These are phyloP conservation scores for Sporopachydermia cereana DNA, from an alignment of 1,139 yeast species.

Conservation along the genomic window DNA sequence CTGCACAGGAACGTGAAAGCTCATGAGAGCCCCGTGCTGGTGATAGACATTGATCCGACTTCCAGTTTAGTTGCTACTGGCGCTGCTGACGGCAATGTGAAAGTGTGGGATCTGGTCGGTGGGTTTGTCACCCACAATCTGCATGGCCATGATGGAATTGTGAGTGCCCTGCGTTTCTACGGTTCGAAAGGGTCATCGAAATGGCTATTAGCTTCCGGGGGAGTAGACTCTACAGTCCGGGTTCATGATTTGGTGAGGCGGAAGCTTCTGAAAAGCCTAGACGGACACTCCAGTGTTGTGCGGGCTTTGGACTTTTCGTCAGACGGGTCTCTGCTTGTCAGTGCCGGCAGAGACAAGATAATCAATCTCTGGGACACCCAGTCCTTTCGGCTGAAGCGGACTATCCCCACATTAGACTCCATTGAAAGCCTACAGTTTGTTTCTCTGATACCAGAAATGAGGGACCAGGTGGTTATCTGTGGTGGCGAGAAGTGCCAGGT, in stretches of 20 bases:
- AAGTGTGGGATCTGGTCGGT: conserved; percentile 87
- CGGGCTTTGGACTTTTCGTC: conserved; percentile 64
- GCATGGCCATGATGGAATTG: conserved; percentile 91
- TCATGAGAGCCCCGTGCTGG: conserved; percentile 69
- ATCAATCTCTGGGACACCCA: conserved; percentile 50
- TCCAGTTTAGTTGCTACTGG: conserved; percentile 88
- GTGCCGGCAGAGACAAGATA: conserved; percentile 87
- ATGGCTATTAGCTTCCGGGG: conserved; percentile 78
- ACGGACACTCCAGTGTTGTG: conserved; percentile 76
- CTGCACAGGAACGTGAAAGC: conserved; percentile 29
- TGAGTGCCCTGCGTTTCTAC: conserved; percentile 63
- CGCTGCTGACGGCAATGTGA: conserved; percentile 85
- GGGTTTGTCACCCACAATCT: conserved; percentile 83
- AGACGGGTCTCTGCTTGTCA: conserved; percentile 45
- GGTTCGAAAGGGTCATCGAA: conserved; percentile 58
- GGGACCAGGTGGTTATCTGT: conserved; percentile 40
- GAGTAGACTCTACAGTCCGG: conserved; percentile 66
- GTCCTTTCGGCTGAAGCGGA: conserved; percentile 44
- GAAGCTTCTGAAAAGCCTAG: conserved; percentile 49
- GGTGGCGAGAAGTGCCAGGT: conserved; percentile 72
- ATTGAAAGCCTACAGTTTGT: conserved; percentile 76
- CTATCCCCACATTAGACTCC: conserved; percentile 65
- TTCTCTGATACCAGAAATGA: conserved; percentile 19
- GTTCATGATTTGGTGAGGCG: conserved; percentile 87
- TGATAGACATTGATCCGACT: conserved; percentile 65